Conservation (phyloP, 108 stramenopile genomes). For the Nannochloropsis salina region DNA sequence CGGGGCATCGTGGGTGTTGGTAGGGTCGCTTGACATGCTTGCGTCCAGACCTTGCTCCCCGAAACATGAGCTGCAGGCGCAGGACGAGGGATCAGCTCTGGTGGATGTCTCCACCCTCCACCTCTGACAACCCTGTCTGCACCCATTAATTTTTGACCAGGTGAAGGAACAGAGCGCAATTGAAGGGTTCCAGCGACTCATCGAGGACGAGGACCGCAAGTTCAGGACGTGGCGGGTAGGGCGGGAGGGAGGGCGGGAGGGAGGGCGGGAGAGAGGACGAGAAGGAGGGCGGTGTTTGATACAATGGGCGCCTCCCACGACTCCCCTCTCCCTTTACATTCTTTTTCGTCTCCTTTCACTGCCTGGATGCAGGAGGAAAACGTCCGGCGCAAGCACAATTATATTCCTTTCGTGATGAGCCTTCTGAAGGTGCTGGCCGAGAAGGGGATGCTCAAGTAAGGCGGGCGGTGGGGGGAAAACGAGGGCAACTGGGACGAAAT, state of each 20-base stretch:
- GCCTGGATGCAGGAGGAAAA: slow-evolving; percentile 23
- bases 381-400: slow-evolving; percentile 45
- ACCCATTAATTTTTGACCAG: not conserved
- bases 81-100: no score
- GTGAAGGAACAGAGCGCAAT: not conserved
- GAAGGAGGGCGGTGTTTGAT: not conserved
- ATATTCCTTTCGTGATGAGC: slow-evolving; percentile 38
- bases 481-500: not conserved
- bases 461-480: not conserved
- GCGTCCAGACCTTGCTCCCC: no score
- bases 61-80: no score
- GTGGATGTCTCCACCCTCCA: no score
- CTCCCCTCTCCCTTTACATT: not conserved
- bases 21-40: no score
- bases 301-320: not conserved
- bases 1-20: no score
- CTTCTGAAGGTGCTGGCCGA: slow-evolving; percentile 34
- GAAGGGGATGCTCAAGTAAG: slow-evolving; percentile 23
- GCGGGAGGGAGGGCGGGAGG: not conserved
- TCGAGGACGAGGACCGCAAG: not conserved
- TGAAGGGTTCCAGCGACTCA: not conserved
- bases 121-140: no score
- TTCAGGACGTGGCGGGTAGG: not conserved
- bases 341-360: not conserved
- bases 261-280: not conserved